Conservation (phyloP, 2,329 filamentous ascomycete genomes). For the Chaetomiaceae sp. region DNA sequence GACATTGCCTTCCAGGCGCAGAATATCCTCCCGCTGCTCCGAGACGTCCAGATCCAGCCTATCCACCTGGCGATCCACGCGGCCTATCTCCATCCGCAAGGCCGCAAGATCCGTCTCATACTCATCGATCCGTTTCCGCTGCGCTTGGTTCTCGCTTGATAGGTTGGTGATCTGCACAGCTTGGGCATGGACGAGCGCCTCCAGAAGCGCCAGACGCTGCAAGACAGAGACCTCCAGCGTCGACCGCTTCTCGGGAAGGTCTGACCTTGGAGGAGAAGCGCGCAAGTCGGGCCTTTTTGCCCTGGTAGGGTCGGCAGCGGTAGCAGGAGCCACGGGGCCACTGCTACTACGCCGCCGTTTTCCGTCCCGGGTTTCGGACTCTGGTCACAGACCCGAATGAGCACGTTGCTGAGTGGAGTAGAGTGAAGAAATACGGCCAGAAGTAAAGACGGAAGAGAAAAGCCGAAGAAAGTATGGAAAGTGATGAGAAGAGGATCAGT, state of each 20-base stretch:
- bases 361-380: not conserved
- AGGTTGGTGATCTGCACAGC: slow-evolving; percentile 8
- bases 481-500: too few species aligned
- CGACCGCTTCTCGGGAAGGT: slow-evolving; percentile 3
- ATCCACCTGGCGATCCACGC: slow-evolving; percentile 5
- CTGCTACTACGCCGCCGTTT: slow-evolving; percentile 2
- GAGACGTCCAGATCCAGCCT: slow-evolving; percentile 3
- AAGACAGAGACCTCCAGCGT: slow-evolving; percentile 2
- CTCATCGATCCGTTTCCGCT: slow-evolving; percentile 5
- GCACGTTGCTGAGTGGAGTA: not conserved
- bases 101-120: slow-evolving; percentile 1
- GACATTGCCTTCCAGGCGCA: slow-evolving; percentile 5
- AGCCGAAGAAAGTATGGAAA: too few species aligned
- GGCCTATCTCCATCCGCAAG: not conserved
- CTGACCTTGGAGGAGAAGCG: not conserved
- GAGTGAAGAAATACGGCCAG: not conserved
- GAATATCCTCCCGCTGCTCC: slow-evolving; percentile 8
- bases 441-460: too few species aligned
- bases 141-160: slow-evolving; percentile 6
- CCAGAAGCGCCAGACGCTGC: slow-evolving; percentile 9
- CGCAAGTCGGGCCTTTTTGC: slow-evolving; percentile 2
- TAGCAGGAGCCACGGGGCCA: not conserved
- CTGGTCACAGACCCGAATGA: not conserved
- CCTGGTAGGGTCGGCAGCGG: not conserved
- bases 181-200: slow-evolving; percentile 6